Evolutionary conservation across 371 early-diverging fungal species (phyloP), one percentile per base, ranked within the genome.

Genomic region (Mucor lusitanicus): DNA sequence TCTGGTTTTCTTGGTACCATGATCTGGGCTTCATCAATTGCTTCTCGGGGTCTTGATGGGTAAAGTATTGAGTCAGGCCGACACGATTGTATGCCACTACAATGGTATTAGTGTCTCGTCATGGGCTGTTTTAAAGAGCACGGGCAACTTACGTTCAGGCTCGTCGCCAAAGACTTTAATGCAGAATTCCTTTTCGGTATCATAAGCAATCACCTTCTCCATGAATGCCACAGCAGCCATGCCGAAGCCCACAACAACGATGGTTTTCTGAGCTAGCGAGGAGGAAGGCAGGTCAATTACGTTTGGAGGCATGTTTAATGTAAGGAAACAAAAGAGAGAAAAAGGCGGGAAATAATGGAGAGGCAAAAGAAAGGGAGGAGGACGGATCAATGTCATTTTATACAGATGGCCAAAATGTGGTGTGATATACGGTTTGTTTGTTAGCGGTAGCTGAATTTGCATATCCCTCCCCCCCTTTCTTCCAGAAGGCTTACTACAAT

Each of bases 211-310:
- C 44, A 88, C 59, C 62, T 84, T 85, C 67, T 90, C 90, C 33
- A 87, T 83, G 69, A 90, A 85, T 3, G 83, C 78, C 13, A 88
- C 74, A n/a, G 83, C 90, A 39, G 88, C 87, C 90, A 90, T 90
- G 40, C 90, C 90, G 13, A 90, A 78, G 9, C 90, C 90, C 42
- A 85, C 70, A 17, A 90, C 77, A 33, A 87, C 85, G 28, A 90
- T 75, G 46, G 46, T 59, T 28, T 32, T 44, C 57, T 53, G 67
- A 23, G 27, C 27, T 54, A 56, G 25, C 15, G 59, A 32, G 3
- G 19, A 19, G 11, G 27, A 13, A 40, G 42, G 50, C 15, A 30
- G 15, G 27, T 55, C 50, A 23, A 19, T 32, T 11, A 56, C 25
- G 44, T 57, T 37, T 40, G 71, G 63, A 5, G 56, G 44, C 65